These are phyloP conservation scores for Verticillium alfalfae DNA, from an alignment of 2,329 filamentous ascomycete genomes.

Conservation along the genomic window DNA sequence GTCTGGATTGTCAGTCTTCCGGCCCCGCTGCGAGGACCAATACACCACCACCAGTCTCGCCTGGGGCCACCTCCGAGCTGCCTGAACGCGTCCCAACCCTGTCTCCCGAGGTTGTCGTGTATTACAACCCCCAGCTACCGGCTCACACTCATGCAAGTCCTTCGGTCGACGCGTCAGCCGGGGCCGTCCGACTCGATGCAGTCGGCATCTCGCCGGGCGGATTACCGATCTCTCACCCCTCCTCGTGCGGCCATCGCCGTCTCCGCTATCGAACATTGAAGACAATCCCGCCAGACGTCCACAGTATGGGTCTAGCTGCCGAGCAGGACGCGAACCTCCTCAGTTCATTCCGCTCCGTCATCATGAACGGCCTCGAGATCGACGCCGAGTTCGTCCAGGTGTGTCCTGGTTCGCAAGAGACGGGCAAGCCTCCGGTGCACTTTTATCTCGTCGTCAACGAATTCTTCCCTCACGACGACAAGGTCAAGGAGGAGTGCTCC, in stretches of 20 bases:
- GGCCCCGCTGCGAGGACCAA: neutral
- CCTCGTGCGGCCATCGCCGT: too few relatives aligned
- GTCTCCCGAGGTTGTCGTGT: too few relatives aligned
- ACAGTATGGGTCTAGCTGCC: constrained; percentile 36
- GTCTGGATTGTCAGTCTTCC: constrained; percentile 25
- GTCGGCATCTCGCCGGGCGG: too few relatives aligned
- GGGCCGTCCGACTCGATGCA: too few relatives aligned
- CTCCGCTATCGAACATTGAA: constrained; percentile 35
- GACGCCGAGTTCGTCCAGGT: constrained; percentile 39
- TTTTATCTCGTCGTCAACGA: constrained; percentile 37
- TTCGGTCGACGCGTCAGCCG: too few relatives aligned
- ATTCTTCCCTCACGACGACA: constrained; percentile 36
- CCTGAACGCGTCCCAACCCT: too few relatives aligned
- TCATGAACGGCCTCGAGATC: constrained; percentile 37
- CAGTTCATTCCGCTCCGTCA: constrained; percentile 38
- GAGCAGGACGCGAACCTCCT: constrained; percentile 42
- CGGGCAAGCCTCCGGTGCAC: constrained; percentile 34
- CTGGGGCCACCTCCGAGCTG: neutral
- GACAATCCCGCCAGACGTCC: constrained; percentile 35
- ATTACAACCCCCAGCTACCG: too few relatives aligned
- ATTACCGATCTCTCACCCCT: too few relatives aligned
- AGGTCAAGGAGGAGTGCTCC: constrained; percentile 29
- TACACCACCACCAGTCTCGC: too few relatives aligned
- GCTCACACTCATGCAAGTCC: too few relatives aligned
- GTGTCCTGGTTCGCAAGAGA: constrained; percentile 23